Evolutionary conservation across 2,329 filamentous ascomycete species (phyloP), one percentile per base, ranked within the genome.

Genomic region (Arachnomyces sp.): DNA sequence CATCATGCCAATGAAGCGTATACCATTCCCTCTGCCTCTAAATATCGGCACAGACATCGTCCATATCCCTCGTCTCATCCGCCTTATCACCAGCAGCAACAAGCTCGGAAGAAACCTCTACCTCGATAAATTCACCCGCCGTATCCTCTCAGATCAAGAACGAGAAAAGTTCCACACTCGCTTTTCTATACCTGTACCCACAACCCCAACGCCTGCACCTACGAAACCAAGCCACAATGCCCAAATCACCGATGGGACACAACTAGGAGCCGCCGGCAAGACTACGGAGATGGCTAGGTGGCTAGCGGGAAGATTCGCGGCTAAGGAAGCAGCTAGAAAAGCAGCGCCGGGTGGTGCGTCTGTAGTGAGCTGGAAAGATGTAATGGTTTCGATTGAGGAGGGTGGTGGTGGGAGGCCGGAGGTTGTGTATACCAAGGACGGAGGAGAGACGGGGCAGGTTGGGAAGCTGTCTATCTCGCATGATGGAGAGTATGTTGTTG

Each of bases 381-480:
- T 87, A 28, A 52, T 66, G 30, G 60, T 72, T n/a, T 52, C 56
- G 38, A 51, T 60, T 29, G 51, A 54, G 21, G 52, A 50, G 15
- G 47, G 40, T 35, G 44, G 44, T 25, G 43, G 32, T n/a, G 56
- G 56, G 1, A 52, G 55, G 38, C 63, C 63, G 39, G 61, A 66
- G 47, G 55, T 66, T 35, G 51, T 66, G 5, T 65, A 61, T 49
- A 38, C 62, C 46, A 52, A 49, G 36, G 51, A 50, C 15, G 49
- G 48, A 14, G 47, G 40, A n/a, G 45, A 53, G 4, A 48, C 57
- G 21, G 65, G 63, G n/a, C 74, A 78, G 48, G 68, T 78, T 36
- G 86, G 80, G 11, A 71, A 77, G 53, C 58, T 95, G 33, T 90
- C 83, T 44, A 93, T 95, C 52, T 92, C 84, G 53, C 89, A 95